Evolutionary conservation across 1,139 yeast species (phyloP).

Genomic region (Nakaseomyces uthaithaninus): DNA sequence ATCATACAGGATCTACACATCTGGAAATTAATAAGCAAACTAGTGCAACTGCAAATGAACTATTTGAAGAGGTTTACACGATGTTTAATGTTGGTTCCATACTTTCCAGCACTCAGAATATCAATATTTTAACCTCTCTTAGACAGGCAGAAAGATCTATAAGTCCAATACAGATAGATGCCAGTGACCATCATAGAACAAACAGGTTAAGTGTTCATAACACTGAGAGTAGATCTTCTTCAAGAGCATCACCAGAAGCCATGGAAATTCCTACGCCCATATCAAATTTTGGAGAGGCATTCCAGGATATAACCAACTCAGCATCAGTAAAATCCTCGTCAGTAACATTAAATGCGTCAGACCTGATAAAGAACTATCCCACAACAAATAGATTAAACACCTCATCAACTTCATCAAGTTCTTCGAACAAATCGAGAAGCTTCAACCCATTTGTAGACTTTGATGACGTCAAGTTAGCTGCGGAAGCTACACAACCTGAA

Average conservation of each 20-base stretch:
- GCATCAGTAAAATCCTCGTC: not conserved
- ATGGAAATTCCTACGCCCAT: not conserved
- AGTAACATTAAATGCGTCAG: slow-evolving; percentile 2
- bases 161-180: slow-evolving; percentile 1
- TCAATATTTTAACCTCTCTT: slow-evolving; percentile 2
- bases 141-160: slow-evolving; percentile 4
- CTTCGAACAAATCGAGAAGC: slow-evolving; percentile 2
- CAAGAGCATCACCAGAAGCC: not conserved
- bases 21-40: slow-evolving; percentile 7
- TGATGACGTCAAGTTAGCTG: not conserved
- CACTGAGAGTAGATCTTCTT: not conserved
- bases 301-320: not conserved
- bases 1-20: slow-evolving; percentile 7
- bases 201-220: not conserved
- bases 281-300: slow-evolving; percentile 2
- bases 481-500: slow-evolving; percentile 6
- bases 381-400: slow-evolving; percentile 1
- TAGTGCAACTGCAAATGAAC: slow-evolving; percentile 4
- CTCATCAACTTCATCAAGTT: slow-evolving; percentile 2
- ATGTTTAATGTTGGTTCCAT: slow-evolving; percentile 13
- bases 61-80: slow-evolving; percentile 18
- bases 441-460: slow-evolving; percentile 5
- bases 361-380: slow-evolving; percentile 1
- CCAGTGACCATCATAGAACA: not conserved
- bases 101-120: slow-evolving; percentile 10